phyloP scores from a whole-genome alignment of 176 grass and related monocot species.

The Oryza glaberrima region DNA sequence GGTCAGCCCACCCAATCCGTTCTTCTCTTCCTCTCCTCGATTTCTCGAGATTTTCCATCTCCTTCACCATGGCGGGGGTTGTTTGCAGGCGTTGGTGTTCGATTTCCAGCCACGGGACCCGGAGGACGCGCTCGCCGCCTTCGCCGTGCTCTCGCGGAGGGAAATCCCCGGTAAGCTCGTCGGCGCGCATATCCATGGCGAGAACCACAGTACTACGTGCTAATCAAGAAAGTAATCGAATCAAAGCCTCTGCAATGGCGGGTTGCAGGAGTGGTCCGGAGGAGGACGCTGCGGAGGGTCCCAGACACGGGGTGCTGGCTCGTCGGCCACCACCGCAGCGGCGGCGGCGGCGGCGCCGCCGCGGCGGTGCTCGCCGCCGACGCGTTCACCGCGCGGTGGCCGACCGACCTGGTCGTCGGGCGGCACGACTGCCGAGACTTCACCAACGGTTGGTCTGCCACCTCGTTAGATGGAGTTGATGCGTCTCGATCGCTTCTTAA shows the following conservation, averaged over 20 bases:
- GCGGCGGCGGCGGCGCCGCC: conserved; percentile 42
- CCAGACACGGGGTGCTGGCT: conserved; percentile 76
- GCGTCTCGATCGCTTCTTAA: not conserved
- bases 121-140: conserved; percentile 54
- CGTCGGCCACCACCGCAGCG: conserved; percentile 54
- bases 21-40: not conserved
- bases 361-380: conserved; percentile 50
- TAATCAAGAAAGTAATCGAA: not conserved
- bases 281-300: conserved; percentile 51
- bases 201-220: not conserved
- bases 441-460: conserved; percentile 59
- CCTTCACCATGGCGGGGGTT: not conserved
- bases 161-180: conserved; percentile 58
- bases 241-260: not conserved
- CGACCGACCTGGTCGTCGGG: conserved; percentile 68
- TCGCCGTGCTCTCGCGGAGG: conserved; percentile 55
- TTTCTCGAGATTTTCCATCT: not conserved
- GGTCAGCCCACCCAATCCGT: conserved; percentile 21
- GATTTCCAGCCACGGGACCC: conserved; percentile 87
- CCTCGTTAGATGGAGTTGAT: not conserved
- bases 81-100: conserved; percentile 56
- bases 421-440: conserved; percentile 82
- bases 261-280: conserved; percentile 67
- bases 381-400: conserved; percentile 75
- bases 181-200: not conserved